Evolutionary conservation across 2,329 filamentous ascomycete species (phyloP).

Genomic region (Fusarium sp.): DNA sequence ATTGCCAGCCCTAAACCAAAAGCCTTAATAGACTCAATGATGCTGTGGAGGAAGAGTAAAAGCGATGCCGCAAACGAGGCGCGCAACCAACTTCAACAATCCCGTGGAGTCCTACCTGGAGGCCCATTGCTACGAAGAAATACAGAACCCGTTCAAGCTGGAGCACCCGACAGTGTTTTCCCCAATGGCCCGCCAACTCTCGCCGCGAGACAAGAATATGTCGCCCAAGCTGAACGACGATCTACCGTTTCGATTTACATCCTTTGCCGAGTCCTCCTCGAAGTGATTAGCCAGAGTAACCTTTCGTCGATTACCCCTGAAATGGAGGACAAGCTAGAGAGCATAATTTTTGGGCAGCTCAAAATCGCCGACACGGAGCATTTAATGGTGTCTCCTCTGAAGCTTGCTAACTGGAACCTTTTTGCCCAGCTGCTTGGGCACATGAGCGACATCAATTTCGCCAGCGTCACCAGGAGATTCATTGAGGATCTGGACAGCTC

Average conservation of each 20-base stretch:
- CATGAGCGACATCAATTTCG: constrained; percentile 94
- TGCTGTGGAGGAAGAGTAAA: constrained; percentile 97
- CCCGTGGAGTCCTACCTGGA: constrained; percentile 56
- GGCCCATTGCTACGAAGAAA: constrained; percentile 75
- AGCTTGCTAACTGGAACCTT: constrained; percentile 94
- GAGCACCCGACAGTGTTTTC: constrained; percentile 46
- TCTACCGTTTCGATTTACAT: constrained; percentile 97
- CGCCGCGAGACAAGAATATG: constrained; percentile 73
- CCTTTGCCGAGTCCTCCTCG: constrained; percentile 90
- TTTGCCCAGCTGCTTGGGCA: constrained; percentile 94
- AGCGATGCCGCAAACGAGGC: constrained; percentile 86
- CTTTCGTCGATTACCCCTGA: constrained; percentile 85
- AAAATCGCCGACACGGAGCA: constrained; percentile 89
- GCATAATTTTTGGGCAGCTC: constrained; percentile 96
- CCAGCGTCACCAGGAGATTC: constrained; percentile 85
- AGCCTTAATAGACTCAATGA: constrained; percentile 94
- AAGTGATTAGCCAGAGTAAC: constrained; percentile 92
- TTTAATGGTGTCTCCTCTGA: constrained; percentile 80
- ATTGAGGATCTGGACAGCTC: constrained; percentile 82
- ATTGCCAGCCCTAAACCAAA: constrained; percentile 96
- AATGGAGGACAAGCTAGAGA: constrained; percentile 94
- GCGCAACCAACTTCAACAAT: constrained; percentile 67
- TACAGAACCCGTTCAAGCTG: constrained; percentile 75
- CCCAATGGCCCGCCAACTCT: constrained; percentile 54
- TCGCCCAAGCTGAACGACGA: constrained; percentile 84